Evolutionary conservation across 2,329 filamentous ascomycete species (phyloP).

Genomic region (Colletotrichum musae): DNA sequence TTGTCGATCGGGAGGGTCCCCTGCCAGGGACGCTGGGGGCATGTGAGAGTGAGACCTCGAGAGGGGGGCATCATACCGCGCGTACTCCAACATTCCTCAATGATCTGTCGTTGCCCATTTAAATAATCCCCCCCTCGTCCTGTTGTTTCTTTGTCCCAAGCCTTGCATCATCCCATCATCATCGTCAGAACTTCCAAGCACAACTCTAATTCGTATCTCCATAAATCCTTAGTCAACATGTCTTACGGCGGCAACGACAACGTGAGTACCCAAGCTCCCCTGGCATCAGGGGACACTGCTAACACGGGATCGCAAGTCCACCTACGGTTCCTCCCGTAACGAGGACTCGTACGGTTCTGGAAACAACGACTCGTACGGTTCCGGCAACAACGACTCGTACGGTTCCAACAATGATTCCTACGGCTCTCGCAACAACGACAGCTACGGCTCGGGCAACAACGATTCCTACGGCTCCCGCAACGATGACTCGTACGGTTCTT

Average conservation of each 20-base stretch:
- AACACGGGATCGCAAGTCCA: slow-evolving; percentile 23
- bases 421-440: slow-evolving; percentile 38
- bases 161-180: slow-evolving; percentile 20
- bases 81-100: background rate
- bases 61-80: background rate
- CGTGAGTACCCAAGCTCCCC: slow-evolving; percentile 45
- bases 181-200: background rate
- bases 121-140: slow-evolving; percentile 18
- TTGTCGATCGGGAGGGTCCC: slow-evolving; percentile 36
- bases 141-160: background rate
- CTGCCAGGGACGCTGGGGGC: slow-evolving; percentile 15
- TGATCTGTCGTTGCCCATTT: slow-evolving; percentile 4
- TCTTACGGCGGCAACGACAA: slow-evolving; percentile 62
- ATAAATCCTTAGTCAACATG: slow-evolving; percentile 51
- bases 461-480: slow-evolving; percentile 41
- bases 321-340: slow-evolving; percentile 42
- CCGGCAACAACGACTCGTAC: slow-evolving; percentile 31
- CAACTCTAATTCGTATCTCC: background rate
- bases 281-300: background rate
- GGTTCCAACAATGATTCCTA: slow-evolving; percentile 31
- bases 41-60: slow-evolving; percentile 36
- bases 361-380: background rate
- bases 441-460: slow-evolving; percentile 32
- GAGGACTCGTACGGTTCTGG: slow-evolving; percentile 13
- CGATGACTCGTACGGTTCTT: slow-evolving; percentile 35